Evolutionary conservation across 2,329 filamentous ascomycete genomes (phyloP), one percentile per base, ranked within the genome.

Genomic region (Cordyceps pruinosa): DNA sequence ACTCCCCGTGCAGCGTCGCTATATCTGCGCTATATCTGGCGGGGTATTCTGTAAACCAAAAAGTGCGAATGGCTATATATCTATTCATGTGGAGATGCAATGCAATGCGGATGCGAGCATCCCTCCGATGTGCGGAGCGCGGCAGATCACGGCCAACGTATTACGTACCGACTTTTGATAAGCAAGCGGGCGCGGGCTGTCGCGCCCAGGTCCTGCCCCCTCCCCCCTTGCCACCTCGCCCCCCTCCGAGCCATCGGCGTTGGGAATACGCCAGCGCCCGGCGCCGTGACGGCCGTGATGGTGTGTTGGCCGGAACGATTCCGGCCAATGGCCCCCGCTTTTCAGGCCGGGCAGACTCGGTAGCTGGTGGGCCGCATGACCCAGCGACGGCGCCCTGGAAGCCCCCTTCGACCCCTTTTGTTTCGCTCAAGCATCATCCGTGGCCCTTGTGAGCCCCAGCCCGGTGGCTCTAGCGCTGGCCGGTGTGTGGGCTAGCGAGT

Each of bases 231-330:
- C 9, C 37, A 1, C n/a, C n/a, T n/a, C n/a, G n/a, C 37, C 37
- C 4, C 37, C 52, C 53, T 56, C 53, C 53, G 53, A 56, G 41
- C 30, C 25, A 48, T 56, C 53, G 53, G 53, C 41, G 13, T 32
- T 56, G 53, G 17, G 10, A 48, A 56, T 48, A 26, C 35, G 30
- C 32, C 42, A 47, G 52, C 25, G 53, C 39, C 64, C 65, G 64
- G 65, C 48, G 64, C 66, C 66, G 65, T 64, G 61, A 46, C 65
- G 62, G 64, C 66, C 66, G 65, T 63, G 58, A 44, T 66, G 61
- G 65, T 61, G 57, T 53, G 44, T 59, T 66, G 68, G 68, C 68
- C 68, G 68, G 68, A 70, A 70, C 50, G 2, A 52, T 70, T 70
- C 68, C 68, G 68, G 68, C 68, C 68, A 68, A 57, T 47, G 57